Conservation (phyloP, 2,329 filamentous ascomycete species). For the Fusarium kyushuense region DNA sequence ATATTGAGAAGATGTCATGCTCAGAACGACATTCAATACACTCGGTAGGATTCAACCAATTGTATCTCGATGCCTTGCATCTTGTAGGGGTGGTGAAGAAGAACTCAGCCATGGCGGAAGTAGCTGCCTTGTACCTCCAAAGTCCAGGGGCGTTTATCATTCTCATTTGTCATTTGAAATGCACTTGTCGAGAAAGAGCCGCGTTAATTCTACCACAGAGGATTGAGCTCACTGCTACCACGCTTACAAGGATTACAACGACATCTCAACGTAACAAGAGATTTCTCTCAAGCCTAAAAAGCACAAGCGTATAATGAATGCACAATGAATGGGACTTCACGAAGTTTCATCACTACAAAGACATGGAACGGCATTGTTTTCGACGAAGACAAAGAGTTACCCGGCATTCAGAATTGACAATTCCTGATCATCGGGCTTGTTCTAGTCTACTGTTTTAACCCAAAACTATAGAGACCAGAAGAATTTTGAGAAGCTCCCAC, state of each 20-base stretch:
- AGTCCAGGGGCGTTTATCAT: not conserved
- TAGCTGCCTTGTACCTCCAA: conserved; percentile 16
- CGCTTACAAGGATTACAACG: conserved; percentile 14
- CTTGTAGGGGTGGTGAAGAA: not conserved
- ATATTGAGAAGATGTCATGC: not conserved
- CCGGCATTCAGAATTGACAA: not conserved
- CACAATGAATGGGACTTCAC: too few relatives aligned
- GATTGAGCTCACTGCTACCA: not conserved
- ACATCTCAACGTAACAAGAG: conserved; percentile 1
- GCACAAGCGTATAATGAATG: not conserved
- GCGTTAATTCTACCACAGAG: conserved; percentile 3
- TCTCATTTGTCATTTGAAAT: conserved; percentile 9
- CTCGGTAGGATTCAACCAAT: not conserved
- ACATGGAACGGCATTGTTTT: not conserved
- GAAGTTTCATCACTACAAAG: not conserved
- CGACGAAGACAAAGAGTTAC: not conserved
- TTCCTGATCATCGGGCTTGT: not conserved
- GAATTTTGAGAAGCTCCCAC: not conserved
- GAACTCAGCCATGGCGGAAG: not conserved
- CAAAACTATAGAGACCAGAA: not conserved
- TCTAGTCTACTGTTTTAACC: not conserved
- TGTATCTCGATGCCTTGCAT: conserved; percentile 23
- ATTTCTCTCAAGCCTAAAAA: not conserved
- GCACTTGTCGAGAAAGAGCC: not conserved
- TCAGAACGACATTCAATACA: not conserved